These are phyloP conservation scores for Beauveria caledonica DNA, from an alignment of 2,329 filamentous ascomycete genomes.

Conservation along the genomic window DNA sequence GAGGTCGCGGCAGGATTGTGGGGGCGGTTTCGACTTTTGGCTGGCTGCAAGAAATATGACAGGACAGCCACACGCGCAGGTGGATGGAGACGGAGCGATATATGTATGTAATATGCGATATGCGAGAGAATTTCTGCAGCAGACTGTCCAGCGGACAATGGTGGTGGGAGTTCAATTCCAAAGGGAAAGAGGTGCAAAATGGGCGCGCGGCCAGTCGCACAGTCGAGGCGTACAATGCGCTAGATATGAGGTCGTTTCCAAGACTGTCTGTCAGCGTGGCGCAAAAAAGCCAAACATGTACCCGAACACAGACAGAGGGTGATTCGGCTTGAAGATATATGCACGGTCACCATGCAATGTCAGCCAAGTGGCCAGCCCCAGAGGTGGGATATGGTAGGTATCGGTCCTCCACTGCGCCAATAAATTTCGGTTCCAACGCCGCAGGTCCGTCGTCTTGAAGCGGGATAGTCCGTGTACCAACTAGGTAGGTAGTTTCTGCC, in stretches of 20 bases:
- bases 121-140: background rate
- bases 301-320: background rate
- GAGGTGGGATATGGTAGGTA: background rate
- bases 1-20: slow-evolving; percentile 3
- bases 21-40: slow-evolving; percentile 7
- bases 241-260: background rate
- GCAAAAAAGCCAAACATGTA: background rate
- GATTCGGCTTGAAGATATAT: background rate
- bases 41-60: background rate
- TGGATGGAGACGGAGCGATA: background rate
- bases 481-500: too few relatives aligned
- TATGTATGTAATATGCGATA: background rate
- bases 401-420: too few relatives aligned
- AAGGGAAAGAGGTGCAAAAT: background rate
- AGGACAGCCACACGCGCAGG: background rate
- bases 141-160: background rate
- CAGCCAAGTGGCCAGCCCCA: background rate
- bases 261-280: background rate
- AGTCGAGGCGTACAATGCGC: background rate
- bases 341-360: slow-evolving; percentile 4
- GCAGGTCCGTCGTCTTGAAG: too few relatives aligned
- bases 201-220: background rate
- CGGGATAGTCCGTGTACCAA: too few relatives aligned
- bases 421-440: too few relatives aligned
- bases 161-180: background rate